Conservation (phyloP, 1,284 basidiomycete species). For the Melampsora americana region DNA sequence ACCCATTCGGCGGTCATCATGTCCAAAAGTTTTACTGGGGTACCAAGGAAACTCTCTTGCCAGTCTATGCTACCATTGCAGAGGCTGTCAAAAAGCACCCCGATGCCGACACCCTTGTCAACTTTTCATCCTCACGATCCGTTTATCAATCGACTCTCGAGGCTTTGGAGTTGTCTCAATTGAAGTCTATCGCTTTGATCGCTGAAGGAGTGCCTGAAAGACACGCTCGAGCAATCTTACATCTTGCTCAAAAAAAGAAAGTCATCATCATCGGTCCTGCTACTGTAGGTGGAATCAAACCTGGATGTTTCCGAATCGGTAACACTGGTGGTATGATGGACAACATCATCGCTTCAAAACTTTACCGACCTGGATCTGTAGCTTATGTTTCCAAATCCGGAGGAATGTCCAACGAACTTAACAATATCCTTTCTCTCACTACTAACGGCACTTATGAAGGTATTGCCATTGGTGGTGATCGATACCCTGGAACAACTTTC, state of each 20-base stretch:
- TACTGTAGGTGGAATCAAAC: constrained; percentile 99
- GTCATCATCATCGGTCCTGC: constrained; percentile 97
- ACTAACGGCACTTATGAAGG: constrained; percentile 99
- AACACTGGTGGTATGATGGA: constrained; percentile 99
- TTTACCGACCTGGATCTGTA: constrained; percentile 94
- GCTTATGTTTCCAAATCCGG: constrained; percentile 99
- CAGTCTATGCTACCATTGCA: constrained; percentile 88
- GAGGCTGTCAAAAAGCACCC: constrained; percentile 94
- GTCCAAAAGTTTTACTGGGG: constrained; percentile 99
- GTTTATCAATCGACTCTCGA: constrained; percentile 94
- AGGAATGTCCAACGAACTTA: constrained; percentile 99
- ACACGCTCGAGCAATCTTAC: constrained; percentile 92
- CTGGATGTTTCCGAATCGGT: constrained; percentile 98
- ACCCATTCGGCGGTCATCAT: constrained; percentile 99
- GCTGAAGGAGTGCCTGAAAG: constrained; percentile 98
- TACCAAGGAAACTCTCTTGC: constrained; percentile 95
- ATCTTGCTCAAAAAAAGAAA: constrained; percentile 76
- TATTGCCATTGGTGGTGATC: constrained; percentile 98
- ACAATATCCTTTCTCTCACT: constrained; percentile 96
- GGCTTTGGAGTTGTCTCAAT: constrained; percentile 67
- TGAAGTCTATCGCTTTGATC: constrained; percentile 86
- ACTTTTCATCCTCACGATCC: constrained; percentile 92
- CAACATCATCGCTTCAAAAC: constrained; percentile 97
- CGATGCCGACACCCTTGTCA: constrained; percentile 95
- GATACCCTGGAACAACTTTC: constrained; percentile 97